Conservation (phyloP, 2,329 filamentous ascomycete genomes). For the Tolypocladium tundrense region DNA sequence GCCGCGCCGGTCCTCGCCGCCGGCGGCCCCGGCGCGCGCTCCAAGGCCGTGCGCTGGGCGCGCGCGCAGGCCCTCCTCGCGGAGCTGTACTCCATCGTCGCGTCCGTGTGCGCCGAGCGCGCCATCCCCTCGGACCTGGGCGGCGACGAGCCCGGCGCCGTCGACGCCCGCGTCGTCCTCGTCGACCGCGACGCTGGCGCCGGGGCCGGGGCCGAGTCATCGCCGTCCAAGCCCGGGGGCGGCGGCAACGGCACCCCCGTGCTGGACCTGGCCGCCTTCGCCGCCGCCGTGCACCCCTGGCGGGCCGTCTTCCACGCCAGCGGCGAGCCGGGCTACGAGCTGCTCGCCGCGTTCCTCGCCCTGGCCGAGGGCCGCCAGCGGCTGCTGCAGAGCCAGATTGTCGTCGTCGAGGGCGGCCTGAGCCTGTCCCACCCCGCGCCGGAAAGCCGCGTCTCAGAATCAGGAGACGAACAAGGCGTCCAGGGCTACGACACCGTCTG, state of each 20-base stretch:
- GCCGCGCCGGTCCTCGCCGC: slow-evolving; percentile 48
- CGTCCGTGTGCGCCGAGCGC: slow-evolving; percentile 56
- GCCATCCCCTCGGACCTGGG: slow-evolving; percentile 48
- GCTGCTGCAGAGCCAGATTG: slow-evolving; percentile 38
- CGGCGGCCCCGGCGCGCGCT: slow-evolving; percentile 25
- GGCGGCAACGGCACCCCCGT: slow-evolving; percentile 33
- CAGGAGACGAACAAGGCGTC: not conserved
- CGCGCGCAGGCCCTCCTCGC: slow-evolving; percentile 66
- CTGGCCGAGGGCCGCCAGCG: slow-evolving; percentile 35
- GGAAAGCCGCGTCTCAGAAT: not conserved
- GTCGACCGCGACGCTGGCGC: slow-evolving; percentile 45
- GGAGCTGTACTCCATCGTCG: slow-evolving; percentile 67
- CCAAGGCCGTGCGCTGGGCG: slow-evolving; percentile 45
- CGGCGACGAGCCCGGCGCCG: slow-evolving; percentile 48
- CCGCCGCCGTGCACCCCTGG: slow-evolving; percentile 49
- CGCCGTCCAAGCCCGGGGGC: slow-evolving; percentile 11
- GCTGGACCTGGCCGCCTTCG: slow-evolving; percentile 41
- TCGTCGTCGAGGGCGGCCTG: slow-evolving; percentile 42
- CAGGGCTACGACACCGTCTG: slow-evolving; percentile 41
- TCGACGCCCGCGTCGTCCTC: slow-evolving; percentile 68
- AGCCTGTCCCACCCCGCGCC: slow-evolving; percentile 20
- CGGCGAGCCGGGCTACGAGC: slow-evolving; percentile 50
- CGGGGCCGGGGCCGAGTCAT: slow-evolving; percentile 2
- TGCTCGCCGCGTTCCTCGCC: slow-evolving; percentile 40
- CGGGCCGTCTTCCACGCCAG: slow-evolving; percentile 54